These are phyloP conservation scores for Macrotyloma uniflorum DNA, from an alignment of 306 rosid species.

Conservation along the genomic window DNA sequence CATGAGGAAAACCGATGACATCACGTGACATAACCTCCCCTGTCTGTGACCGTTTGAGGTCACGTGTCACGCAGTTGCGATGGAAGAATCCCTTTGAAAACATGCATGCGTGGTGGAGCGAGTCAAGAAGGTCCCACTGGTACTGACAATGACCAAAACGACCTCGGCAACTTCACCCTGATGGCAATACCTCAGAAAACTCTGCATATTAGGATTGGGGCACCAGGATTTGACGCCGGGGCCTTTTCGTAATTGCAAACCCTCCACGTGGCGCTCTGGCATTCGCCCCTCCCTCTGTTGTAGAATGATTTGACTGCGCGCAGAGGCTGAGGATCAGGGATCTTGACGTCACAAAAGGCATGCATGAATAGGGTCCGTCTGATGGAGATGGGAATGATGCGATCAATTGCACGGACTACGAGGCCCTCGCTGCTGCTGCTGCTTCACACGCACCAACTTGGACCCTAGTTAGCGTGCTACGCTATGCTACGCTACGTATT, in stretches of 20 bases:
- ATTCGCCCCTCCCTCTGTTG: background rate
- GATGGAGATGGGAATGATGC: constrained; percentile 28
- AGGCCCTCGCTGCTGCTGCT: background rate
- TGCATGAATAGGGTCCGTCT: constrained; percentile 35
- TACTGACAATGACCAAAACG: constrained; percentile 56
- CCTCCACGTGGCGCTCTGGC: background rate
- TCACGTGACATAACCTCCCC: too few species aligned
- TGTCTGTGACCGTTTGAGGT: too few species aligned
- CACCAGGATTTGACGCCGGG: constrained; percentile 49
- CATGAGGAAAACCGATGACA: too few species aligned
- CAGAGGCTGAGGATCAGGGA: constrained; percentile 10
- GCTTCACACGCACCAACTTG: background rate
- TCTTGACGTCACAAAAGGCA: constrained; percentile 35
- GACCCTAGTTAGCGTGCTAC: background rate
- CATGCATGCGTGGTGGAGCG: too few species aligned
- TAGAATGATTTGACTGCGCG: constrained; percentile 47
- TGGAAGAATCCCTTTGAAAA: too few species aligned
- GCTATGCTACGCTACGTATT: background rate
- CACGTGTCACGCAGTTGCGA: too few species aligned
- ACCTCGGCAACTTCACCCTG: constrained; percentile 50
- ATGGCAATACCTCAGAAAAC: constrained; percentile 24
- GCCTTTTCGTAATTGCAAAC: constrained; percentile 32
- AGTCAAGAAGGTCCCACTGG: constrained; percentile 10
- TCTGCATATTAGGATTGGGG: constrained; percentile 38
- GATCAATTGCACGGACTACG: constrained; percentile 12